phyloP scores from a whole-genome alignment of 768 basidiomycete species.

The Russula brevipes region DNA sequence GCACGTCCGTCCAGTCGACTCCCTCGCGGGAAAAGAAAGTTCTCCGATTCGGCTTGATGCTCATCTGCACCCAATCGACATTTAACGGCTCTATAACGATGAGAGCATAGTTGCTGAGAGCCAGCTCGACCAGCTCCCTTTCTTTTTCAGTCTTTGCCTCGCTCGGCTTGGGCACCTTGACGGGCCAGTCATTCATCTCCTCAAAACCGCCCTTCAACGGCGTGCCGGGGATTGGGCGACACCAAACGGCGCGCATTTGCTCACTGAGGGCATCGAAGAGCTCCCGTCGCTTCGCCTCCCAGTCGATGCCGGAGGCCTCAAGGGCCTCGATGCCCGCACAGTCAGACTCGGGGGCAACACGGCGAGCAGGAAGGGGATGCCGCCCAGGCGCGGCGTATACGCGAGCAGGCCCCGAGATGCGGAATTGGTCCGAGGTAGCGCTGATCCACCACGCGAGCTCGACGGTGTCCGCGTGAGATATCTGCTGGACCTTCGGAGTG shows the following conservation, averaged over 20 bases:
- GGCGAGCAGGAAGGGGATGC: constrained; percentile 32
- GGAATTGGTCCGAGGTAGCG: constrained; percentile 64
- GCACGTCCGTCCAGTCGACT: constrained; percentile 52
- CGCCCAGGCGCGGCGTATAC: constrained; percentile 50
- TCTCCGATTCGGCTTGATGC: constrained; percentile 51
- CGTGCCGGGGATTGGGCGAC: constrained; percentile 60
- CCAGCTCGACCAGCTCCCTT: constrained; percentile 44
- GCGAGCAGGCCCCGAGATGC: constrained; percentile 53
- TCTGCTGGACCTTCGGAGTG: constrained; percentile 58
- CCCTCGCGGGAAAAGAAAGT: constrained; percentile 46
- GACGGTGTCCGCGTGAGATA: constrained; percentile 44
- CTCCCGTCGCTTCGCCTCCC: constrained; percentile 60
- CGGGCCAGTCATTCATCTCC: constrained; percentile 60
- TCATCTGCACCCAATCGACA: constrained; percentile 66
- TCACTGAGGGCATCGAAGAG: constrained; percentile 56
- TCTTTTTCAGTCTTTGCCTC: constrained; percentile 38
- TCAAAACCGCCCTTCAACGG: constrained; percentile 47
- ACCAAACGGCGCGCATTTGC: constrained; percentile 68
- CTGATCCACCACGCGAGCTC: constrained; percentile 75
- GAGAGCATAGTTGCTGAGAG: constrained; percentile 65
- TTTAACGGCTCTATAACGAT: constrained; percentile 63
- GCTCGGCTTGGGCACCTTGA: constrained; percentile 43
- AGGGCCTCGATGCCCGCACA: constrained; percentile 25
- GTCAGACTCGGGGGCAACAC: constrained; percentile 18
- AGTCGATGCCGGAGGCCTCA: constrained; percentile 40